These are phyloP conservation scores for Acrocalymma vagum DNA, from an alignment of 2,329 filamentous ascomycete species.

Conservation along the genomic window DNA sequence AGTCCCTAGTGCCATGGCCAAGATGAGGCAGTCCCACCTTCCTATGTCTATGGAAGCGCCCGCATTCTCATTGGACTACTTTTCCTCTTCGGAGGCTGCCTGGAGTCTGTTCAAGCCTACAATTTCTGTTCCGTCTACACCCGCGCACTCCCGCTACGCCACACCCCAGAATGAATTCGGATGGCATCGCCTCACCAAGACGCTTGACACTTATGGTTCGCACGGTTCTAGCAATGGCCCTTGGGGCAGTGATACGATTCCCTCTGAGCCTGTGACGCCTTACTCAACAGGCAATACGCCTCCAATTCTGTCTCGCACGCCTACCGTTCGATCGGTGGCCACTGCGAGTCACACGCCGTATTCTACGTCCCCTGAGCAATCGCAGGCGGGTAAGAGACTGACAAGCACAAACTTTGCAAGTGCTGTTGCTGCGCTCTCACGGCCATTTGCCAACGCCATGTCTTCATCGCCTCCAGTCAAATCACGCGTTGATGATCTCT, in stretches of 20 bases:
- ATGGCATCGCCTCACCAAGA: conserved; percentile 39
- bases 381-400: conserved; percentile 39
- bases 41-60: conserved; percentile 54
- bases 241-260: conserved; percentile 52
- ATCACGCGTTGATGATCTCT: conserved; percentile 47
- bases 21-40: conserved; percentile 42
- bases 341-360: conserved; percentile 50
- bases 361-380: conserved; percentile 52
- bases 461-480: conserved; percentile 49
- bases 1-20: conserved; percentile 48
- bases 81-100: conserved; percentile 52
- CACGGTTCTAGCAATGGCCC: conserved; percentile 60
- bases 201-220: conserved; percentile 54
- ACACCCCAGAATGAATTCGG: conserved; percentile 39
- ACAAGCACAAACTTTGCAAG: conserved; percentile 49
- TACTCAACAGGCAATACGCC: conserved; percentile 63
- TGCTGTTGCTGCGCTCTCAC: conserved; percentile 49
- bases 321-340: conserved; percentile 41
- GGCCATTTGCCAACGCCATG: conserved; percentile 48
- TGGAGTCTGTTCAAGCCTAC: conserved; percentile 53
- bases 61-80: conserved; percentile 58
- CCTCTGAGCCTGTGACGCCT: conserved; percentile 58
- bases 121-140: conserved; percentile 41
- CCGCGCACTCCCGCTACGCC: conserved; percentile 39
- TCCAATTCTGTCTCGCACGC: conserved; percentile 53